Conservation (phyloP, 345 rosid species). For the rapeseed (Brassica napus) region Da-Ae NC_063446.1:13446001-13446500, state of each 20-base stretch:
- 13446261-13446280: not conserved
- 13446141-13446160: slow-evolving; percentile 70
- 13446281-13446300: not conserved
- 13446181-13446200: slow-evolving; percentile 48
- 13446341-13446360: slow-evolving; percentile 99
- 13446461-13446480: not conserved
- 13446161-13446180: slow-evolving; percentile 42
- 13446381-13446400: slow-evolving; percentile 99
- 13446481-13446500: not conserved
- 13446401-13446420: slow-evolving; percentile 80
- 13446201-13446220: slow-evolving; percentile 68
- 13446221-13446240: slow-evolving; percentile 60
- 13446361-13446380: slow-evolving; percentile 92
- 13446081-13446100: slow-evolving; percentile 76
- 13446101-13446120: slow-evolving; percentile 94
- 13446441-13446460: slow-evolving; percentile 1
- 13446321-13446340: slow-evolving; percentile 88
- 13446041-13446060: not conserved
- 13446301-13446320: slow-evolving; percentile 78
- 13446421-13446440: slow-evolving; percentile 63
- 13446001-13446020: slow-evolving; percentile 18
- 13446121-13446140: slow-evolving; percentile 98
- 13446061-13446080: not conserved
- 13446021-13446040: slow-evolving; percentile 12
- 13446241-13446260: slow-evolving; percentile 38